Evolutionary conservation across 2,329 filamentous ascomycete species (phyloP).

Genomic region (Xylariales sp.): DNA sequence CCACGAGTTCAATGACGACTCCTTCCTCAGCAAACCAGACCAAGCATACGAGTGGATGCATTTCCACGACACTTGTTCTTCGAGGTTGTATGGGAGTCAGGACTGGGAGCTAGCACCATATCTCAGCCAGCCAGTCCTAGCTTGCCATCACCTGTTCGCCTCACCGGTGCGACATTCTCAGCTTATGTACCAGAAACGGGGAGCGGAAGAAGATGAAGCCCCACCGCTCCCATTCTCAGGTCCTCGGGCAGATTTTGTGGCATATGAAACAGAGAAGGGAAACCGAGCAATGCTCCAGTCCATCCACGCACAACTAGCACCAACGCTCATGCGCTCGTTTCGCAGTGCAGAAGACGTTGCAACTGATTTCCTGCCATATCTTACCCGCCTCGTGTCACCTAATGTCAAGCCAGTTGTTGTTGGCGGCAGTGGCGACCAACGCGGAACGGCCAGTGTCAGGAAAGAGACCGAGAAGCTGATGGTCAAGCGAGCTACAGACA

Average conservation of each 20-base stretch:
- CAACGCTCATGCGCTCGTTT: constrained; percentile 71
- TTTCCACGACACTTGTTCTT: constrained; percentile 67
- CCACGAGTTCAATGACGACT: constrained; percentile 90
- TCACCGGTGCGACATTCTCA: constrained; percentile 53
- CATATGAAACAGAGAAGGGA: constrained; percentile 74
- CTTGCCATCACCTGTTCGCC: constrained; percentile 88
- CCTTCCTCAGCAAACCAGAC: constrained; percentile 81
- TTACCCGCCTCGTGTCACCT: constrained; percentile 78
- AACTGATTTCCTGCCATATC: constrained; percentile 78
- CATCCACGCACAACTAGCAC: constrained; percentile 67
- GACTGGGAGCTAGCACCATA: constrained; percentile 92
- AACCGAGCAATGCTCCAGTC: constrained; percentile 70
- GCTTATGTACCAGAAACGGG: constrained; percentile 39
- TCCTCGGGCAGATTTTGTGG: constrained; percentile 74
- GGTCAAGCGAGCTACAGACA: constrained; percentile 72
- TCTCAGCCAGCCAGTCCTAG: constrained; percentile 78
- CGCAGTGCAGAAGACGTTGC: constrained; percentile 73
- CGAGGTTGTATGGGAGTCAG: constrained; percentile 73
- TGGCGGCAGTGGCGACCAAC: constrained; percentile 59
- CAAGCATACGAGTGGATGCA: constrained; percentile 66
- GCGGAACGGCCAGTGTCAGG: constrained; percentile 75
- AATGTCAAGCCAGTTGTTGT: constrained; percentile 89
- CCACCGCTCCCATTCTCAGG: constrained; percentile 72
- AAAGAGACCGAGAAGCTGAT: constrained; percentile 80
- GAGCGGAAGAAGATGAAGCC: constrained; percentile 41